A percentile compares a stretch with the other conserved stretches of the same genome.
phyloP scores from a whole-genome alignment of 257 asterid genomes.

The Salvia splendens region DNA sequence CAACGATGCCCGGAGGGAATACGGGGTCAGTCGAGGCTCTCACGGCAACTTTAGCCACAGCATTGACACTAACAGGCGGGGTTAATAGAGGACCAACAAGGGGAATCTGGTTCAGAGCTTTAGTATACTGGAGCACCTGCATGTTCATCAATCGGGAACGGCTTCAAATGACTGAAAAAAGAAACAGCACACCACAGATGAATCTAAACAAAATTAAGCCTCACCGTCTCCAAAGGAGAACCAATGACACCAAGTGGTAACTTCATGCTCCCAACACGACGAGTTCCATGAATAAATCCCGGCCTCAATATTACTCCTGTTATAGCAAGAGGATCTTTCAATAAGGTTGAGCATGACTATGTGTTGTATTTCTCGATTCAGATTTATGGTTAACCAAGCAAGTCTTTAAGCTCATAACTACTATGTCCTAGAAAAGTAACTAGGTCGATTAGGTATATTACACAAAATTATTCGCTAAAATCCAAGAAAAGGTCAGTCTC shows the following conservation, averaged over 20 bases:
- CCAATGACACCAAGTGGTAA: slow-evolving; percentile 91
- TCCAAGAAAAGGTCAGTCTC: neutral
- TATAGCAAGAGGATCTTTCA: slow-evolving; percentile 4
- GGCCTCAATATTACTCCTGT: slow-evolving; percentile 93
- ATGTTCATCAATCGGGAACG: neutral
- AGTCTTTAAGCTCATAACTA: neutral
- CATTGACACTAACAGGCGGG: slow-evolving; percentile 76
- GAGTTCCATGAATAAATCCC: slow-evolving; percentile 92
- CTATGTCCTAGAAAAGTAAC: neutral
- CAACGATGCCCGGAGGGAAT: slow-evolving; percentile 88
- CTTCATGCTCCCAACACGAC: slow-evolving; percentile 81
- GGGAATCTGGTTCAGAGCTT: slow-evolving; percentile 66
- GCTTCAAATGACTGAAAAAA: neutral
- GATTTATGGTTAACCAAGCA: slow-evolving; percentile 4
- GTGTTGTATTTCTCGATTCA: neutral
- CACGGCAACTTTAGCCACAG: slow-evolving; percentile 87
- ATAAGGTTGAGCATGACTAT: neutral
- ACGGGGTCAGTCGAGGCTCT: slow-evolving; percentile 88
- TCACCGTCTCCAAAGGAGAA: slow-evolving; percentile 86
- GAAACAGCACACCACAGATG: too few species aligned
- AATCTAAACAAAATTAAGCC: neutral
- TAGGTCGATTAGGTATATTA: neutral
- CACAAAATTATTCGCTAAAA: neutral
- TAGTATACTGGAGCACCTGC: slow-evolving; percentile 82
- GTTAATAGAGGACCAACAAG: slow-evolving; percentile 82